Evolutionary conservation across 1,284 basidiomycete species (phyloP).

Genomic region (Tylopilus sp.): DNA sequence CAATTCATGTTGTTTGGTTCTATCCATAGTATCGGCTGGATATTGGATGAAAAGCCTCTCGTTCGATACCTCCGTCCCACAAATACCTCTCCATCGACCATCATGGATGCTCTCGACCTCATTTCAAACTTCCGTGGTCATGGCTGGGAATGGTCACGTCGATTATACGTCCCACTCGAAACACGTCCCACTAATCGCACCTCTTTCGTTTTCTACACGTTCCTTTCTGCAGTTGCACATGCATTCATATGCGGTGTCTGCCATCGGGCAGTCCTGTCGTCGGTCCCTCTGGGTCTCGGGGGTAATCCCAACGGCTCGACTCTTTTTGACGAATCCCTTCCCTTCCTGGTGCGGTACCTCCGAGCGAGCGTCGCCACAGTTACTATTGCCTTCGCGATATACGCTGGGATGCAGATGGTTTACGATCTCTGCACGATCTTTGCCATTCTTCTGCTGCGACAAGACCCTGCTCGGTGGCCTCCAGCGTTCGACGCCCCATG

Average conservation of each 20-base stretch:
- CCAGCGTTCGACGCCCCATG: conserved; percentile 5
- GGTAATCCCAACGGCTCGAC: background rate
- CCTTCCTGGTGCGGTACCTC: background rate
- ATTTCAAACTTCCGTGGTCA: background rate
- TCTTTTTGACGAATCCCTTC: background rate
- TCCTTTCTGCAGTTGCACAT: background rate
- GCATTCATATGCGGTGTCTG: background rate
- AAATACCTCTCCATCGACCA: background rate
- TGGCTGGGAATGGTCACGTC: conserved; percentile 2
- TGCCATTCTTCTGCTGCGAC: background rate
- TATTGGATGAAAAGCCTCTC: background rate
- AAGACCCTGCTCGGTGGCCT: conserved; percentile 4
- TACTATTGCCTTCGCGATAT: background rate
- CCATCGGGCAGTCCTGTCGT: background rate
- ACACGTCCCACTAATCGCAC: background rate
- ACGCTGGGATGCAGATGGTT: background rate
- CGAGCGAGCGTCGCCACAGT: background rate
- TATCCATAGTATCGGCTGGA: background rate
- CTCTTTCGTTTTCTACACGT: background rate
- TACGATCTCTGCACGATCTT: background rate
- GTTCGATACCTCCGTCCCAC: conserved; percentile 2
- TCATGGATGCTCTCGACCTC: conserved; percentile 5
- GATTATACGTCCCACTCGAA: background rate
- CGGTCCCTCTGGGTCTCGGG: background rate
- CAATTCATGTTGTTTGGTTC: background rate